Conservation (phyloP, 2,329 filamentous ascomycete genomes). For the Stenocarpella maydis region DNA sequence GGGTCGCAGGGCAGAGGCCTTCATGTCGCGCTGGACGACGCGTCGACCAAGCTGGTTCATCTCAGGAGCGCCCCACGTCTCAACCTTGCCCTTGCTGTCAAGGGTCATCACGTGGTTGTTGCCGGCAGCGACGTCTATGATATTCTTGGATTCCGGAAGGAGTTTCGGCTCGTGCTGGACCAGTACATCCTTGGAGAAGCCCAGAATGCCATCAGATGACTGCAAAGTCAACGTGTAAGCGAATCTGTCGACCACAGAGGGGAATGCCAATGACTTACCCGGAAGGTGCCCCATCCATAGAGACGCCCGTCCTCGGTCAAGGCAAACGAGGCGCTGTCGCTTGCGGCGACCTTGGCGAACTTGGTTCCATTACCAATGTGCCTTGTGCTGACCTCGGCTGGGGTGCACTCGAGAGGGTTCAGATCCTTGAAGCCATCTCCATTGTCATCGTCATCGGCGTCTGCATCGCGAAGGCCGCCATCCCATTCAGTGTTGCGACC, state of each 20-base stretch:
- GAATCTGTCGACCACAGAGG: neutral
- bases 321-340: slow-evolving; percentile 79
- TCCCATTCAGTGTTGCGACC: slow-evolving; percentile 75
- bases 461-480: slow-evolving; percentile 64
- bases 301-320: slow-evolving; percentile 78
- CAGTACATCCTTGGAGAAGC: slow-evolving; percentile 42
- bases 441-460: slow-evolving; percentile 56
- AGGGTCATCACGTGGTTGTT: slow-evolving; percentile 77
- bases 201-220: slow-evolving; percentile 58
- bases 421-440: slow-evolving; percentile 53
- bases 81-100: slow-evolving; percentile 69
- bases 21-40: slow-evolving; percentile 63
- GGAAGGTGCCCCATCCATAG: slow-evolving; percentile 87
- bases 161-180: slow-evolving; percentile 60
- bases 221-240: slow-evolving; percentile 36
- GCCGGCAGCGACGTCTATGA: slow-evolving; percentile 70
- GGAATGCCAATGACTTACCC: slow-evolving; percentile 48
- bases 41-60: slow-evolving; percentile 70
- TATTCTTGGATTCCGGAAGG: slow-evolving; percentile 70
- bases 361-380: slow-evolving; percentile 41
- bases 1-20: slow-evolving; percentile 45
- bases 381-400: slow-evolving; percentile 62
- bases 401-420: slow-evolving; percentile 70
- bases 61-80: slow-evolving; percentile 76
- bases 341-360: slow-evolving; percentile 71